Conservation (phyloP, 768 basidiomycete species). For the Cystobasidium tubakii region DNA sequence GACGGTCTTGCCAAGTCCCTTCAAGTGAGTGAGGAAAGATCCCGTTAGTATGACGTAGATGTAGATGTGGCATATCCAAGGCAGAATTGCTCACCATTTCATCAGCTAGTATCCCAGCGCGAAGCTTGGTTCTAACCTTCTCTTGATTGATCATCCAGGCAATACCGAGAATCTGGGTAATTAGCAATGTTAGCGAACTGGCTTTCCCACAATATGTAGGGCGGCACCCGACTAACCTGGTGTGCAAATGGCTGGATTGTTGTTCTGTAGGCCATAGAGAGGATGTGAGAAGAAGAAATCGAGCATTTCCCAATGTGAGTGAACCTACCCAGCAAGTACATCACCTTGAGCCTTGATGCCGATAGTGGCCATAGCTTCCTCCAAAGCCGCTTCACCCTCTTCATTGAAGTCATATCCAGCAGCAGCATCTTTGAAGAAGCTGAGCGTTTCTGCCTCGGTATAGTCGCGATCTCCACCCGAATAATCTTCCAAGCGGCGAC, state of each 20-base stretch:
- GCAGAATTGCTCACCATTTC: too few species aligned
- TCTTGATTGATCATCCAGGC: conserved; percentile 17
- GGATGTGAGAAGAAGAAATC: neutral
- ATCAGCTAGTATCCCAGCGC: conserved; percentile 47
- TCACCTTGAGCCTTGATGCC: neutral
- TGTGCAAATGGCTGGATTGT: conserved; percentile 14
- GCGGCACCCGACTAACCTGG: conserved; percentile 1
- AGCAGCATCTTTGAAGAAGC: conserved; percentile 1
- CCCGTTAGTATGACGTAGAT: too few species aligned
- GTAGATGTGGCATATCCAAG: too few species aligned
- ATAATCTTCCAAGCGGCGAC: neutral
- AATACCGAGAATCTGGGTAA: conserved; percentile 7
- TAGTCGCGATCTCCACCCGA: neutral
- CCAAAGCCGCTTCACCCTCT: neutral
- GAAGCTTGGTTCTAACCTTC: neutral
- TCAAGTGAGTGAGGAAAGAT: too few species aligned
- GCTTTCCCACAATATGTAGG: too few species aligned
- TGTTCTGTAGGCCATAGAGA: neutral
- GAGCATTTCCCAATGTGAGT: neutral
- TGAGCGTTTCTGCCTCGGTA: neutral
- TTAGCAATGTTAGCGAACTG: too few species aligned
- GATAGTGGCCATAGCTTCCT: neutral
- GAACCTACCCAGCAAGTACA: neutral
- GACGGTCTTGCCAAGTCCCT: conserved; percentile 87
- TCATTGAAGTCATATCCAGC: conserved; percentile 10